phyloP scores from a whole-genome alignment of 768 basidiomycete genomes.

The Paxillus involutus region DNA sequence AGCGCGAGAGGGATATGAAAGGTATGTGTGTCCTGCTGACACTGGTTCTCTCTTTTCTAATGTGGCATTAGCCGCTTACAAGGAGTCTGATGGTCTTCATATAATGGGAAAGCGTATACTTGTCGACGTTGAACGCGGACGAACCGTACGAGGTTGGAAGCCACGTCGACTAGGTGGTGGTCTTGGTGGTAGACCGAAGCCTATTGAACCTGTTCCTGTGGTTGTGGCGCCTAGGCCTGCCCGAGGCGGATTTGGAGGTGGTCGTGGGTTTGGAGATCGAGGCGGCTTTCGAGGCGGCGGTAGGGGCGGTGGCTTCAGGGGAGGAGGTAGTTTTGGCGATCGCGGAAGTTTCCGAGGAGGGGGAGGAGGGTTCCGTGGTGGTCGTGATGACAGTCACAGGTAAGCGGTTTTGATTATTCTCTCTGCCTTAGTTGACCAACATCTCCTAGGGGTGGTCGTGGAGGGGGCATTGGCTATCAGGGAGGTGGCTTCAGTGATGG shows the following conservation, averaged over 20 bases:
- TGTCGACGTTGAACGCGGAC: conserved; percentile 96
- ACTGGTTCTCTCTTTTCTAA: conserved; percentile 18
- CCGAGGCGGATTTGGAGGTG: conserved; percentile 46
- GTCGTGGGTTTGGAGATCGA: conserved; percentile 35
- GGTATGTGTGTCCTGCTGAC: conserved; percentile 45
- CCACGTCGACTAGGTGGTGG: conserved; percentile 96
- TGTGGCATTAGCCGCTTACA: conserved; percentile 76
- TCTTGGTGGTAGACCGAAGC: conserved; percentile 96
- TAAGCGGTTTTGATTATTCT: conserved; percentile 19
- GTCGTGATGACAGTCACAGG: conserved; percentile 52
- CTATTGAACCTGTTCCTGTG: conserved; percentile 44
- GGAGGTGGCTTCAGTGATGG: conserved; percentile 57
- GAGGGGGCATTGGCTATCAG: conserved; percentile 72
- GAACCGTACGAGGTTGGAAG: conserved; percentile 98
- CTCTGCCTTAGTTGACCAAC: conserved; percentile 14
- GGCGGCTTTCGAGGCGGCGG: conserved; percentile 44
- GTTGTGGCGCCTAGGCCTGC: conserved; percentile 28
- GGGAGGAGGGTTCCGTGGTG: conserved; percentile 37
- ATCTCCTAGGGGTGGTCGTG: conserved; percentile 54
- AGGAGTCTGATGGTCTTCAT: conserved; percentile 95
- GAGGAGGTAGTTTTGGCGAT: conserved; percentile 42
- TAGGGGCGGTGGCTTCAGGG: conserved; percentile 44
- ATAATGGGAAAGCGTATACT: conserved; percentile 96
- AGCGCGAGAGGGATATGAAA: conserved; percentile 99
- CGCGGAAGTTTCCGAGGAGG: conserved; percentile 44